Evolutionary conservation across 169 alveolate genomes (phyloP).

Genomic region (Plasmodium vinckei): DNA sequence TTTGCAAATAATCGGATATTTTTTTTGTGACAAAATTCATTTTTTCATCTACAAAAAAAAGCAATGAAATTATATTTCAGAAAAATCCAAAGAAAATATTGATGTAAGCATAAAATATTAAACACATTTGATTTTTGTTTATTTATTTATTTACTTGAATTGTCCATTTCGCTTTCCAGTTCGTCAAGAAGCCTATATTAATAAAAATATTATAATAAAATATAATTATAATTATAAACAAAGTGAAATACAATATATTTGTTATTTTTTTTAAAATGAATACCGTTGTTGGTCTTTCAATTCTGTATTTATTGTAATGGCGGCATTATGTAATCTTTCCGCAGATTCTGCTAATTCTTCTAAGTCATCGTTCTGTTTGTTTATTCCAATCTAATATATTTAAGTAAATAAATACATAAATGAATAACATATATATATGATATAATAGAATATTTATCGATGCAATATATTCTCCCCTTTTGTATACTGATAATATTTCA

Average conservation of each 20-base stretch:
- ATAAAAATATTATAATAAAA: neutral
- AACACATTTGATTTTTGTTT: neutral
- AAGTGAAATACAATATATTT: neutral
- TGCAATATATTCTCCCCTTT: neutral
- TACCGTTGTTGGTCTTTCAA: constrained; percentile 79
- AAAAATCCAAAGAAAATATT: neutral
- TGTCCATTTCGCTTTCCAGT: constrained; percentile 74
- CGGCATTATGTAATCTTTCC: constrained; percentile 79
- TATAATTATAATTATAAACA: neutral
- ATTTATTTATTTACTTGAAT: constrained; percentile 51
- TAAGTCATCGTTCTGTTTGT: constrained; percentile 80
- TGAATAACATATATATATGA: neutral
- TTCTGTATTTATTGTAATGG: constrained; percentile 80
- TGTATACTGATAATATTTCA: neutral
- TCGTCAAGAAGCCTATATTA: constrained; percentile 66
- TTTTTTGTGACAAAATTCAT: constrained; percentile 81
- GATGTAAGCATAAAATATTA: neutral
- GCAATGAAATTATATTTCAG: constrained; percentile 6
- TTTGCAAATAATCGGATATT: constrained; percentile 70
- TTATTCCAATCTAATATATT: constrained; percentile 33
- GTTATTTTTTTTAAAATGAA: constrained; percentile 3
- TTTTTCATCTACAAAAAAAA: constrained; percentile 74
- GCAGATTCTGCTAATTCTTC: constrained; percentile 82
- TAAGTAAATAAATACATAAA: neutral
- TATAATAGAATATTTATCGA: neutral